Evolutionary conservation across 2,329 filamentous ascomycete species (phyloP), one percentile per base, ranked within the genome.

Genomic region (Biscogniauxia sp.): DNA sequence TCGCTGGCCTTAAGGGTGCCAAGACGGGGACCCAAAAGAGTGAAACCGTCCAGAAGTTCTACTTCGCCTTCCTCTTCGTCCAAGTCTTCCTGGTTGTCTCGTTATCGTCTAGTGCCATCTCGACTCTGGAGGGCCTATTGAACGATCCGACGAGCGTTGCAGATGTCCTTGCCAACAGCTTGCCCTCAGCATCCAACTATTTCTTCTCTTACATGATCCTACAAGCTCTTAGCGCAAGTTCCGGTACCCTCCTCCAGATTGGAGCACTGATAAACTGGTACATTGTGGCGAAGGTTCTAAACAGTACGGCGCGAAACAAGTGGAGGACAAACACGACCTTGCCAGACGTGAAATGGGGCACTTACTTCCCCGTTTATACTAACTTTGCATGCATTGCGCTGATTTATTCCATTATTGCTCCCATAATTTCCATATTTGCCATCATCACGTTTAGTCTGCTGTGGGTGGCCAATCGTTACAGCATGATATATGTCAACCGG

Each of bases 141-240:
- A 71, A 76, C 9, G 82, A 91, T 53, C 87, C 92, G 7, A 77
- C 79, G n/a, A 82, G 82, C 45, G 85, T 96, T 60, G 86, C 95
- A 0, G 75, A 85, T 19, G 81, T 90, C 0, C 79, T 99, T 26
- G 94, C 94, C 0, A 74, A 80, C 11, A 95, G 93, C 62, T 79
- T 99, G 5, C 95, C 95, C 1, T 90, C 87, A 67, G 89, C 93
- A 0, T 90, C 92, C 68, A 97, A 97, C 73, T 99, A 98, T 76
- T 99, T 98, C 80, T 98, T 97, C 81, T 94, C 92, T 0, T 99
- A 99, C 83, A 93, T 99, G 88, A 89, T 97, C 72, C 87, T 99
- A 9, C 95, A 98, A 71, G 92, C 93, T 0, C 82, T 98, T 69
- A 93, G 92, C 64, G 93, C 92, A 64, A 97, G 93, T 74, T 94